Evolutionary conservation across 2,329 filamentous ascomycete species (phyloP).

Genomic region (Penicillium sp.): DNA sequence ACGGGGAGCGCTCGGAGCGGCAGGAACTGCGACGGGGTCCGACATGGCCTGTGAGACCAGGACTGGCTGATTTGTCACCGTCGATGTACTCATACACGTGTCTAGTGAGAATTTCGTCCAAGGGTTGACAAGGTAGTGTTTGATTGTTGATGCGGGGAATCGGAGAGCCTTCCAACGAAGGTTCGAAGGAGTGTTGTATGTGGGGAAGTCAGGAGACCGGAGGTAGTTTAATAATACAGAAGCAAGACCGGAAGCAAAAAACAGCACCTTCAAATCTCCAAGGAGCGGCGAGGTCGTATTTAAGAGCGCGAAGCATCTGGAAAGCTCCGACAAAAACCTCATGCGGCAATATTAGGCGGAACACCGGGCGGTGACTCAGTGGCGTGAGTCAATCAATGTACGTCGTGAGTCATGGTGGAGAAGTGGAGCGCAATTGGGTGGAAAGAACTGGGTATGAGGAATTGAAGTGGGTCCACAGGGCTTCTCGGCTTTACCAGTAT

Average conservation of each 20-base stretch:
- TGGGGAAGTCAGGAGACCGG: not conserved
- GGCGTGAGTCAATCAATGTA: slow-evolving; percentile 10
- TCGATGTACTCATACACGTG: slow-evolving; percentile 9
- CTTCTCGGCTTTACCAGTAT: no score
- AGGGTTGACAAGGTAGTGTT: not conserved
- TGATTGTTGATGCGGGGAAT: not conserved
- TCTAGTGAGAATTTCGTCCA: not conserved
- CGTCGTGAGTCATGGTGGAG: slow-evolving; percentile 10
- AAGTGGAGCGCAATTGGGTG: not conserved
- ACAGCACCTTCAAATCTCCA: slow-evolving; percentile 1
- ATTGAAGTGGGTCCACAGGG: no score
- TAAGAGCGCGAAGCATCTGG: slow-evolving; percentile 12
- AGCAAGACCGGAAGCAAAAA: slow-evolving; percentile 1
- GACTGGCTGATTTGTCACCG: not conserved
- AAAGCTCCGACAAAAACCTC: slow-evolving; percentile 20
- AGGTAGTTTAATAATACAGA: not conserved
- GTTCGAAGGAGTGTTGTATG: no score
- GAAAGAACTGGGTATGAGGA: no score
- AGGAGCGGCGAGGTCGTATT: slow-evolving; percentile 7
- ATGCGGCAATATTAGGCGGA: slow-evolving; percentile 22
- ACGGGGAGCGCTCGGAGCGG: slow-evolving; percentile 5
- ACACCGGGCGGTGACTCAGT: slow-evolving; percentile 9
- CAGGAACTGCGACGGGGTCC: slow-evolving; percentile 1
- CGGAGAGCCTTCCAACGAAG: not conserved
- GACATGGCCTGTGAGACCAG: slow-evolving; percentile 7